A percentile compares a stretch with the other conserved stretches of the same genome.
Conservation (phyloP, 1,139 yeast species). For the Suhomyces guaymorum region DNA sequence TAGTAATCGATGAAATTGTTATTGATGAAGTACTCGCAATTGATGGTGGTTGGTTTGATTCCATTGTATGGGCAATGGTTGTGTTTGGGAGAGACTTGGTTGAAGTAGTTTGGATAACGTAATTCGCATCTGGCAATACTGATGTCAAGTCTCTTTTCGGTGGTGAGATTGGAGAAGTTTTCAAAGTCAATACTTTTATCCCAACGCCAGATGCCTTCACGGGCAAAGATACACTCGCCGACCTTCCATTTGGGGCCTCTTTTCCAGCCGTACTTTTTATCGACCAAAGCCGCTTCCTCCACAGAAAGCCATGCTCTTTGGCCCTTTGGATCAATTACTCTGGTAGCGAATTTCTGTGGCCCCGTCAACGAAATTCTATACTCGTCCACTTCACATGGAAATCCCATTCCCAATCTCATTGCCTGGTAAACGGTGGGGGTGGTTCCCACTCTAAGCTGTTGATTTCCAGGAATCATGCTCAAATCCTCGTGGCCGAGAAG, state of each 20-base stretch:
- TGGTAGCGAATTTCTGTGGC: constrained; percentile 62
- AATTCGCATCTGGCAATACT: constrained; percentile 32
- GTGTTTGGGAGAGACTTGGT: constrained; percentile 25
- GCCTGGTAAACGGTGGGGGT: constrained; percentile 68
- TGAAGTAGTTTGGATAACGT: constrained; percentile 35
- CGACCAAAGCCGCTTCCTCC: constrained; percentile 43
- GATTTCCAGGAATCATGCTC: constrained; percentile 47
- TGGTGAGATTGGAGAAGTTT: constrained; percentile 20
- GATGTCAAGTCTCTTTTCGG: constrained; percentile 34
- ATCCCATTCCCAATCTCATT: constrained; percentile 70
- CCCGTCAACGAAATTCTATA: constrained; percentile 72
- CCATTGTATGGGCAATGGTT: constrained; percentile 23
- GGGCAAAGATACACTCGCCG: constrained; percentile 79
- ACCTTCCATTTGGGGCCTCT: constrained; percentile 65
- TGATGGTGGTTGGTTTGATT: constrained; percentile 34
- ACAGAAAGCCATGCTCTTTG: constrained; percentile 64
- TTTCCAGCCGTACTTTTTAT: constrained; percentile 66
- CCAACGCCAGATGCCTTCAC: constrained; percentile 73
- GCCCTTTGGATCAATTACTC: constrained; percentile 66
- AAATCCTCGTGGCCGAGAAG: constrained; percentile 56
- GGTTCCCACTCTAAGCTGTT: constrained; percentile 63
- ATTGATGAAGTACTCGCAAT: constrained; percentile 63
- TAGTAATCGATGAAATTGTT: constrained; percentile 62
- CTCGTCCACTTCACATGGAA: constrained; percentile 61
- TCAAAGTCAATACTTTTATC: constrained; percentile 27